Evolutionary conservation across 495 filamentous ascomycete species (phyloP).

Genomic region (Pseudoneurospora amorphoporcata): DNA sequence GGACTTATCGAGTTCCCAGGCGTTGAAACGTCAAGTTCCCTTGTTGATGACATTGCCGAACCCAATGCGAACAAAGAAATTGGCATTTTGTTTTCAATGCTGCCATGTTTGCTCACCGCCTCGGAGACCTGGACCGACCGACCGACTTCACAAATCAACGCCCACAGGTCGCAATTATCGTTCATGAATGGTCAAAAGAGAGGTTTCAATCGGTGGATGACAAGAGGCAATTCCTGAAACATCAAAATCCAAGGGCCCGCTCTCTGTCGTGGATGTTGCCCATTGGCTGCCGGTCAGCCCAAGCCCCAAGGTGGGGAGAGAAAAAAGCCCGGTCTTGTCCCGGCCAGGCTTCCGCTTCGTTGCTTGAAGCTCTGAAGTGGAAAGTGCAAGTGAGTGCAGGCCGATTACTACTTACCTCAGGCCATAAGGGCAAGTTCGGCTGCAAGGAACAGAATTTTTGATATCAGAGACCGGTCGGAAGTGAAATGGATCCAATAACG

Average conservation of each 20-base stretch:
- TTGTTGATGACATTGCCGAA: background rate
- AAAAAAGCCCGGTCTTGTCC: background rate
- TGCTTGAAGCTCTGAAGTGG: background rate
- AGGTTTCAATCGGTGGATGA: slow-evolving; percentile 1
- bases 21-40: background rate
- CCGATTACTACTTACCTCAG: background rate
- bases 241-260: background rate
- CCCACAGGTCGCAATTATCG: background rate
- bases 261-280: slow-evolving; percentile 5
- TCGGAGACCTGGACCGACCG: background rate
- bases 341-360: background rate
- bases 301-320: background rate
- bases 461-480: background rate
- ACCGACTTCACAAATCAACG: background rate
- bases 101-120: background rate
- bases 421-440: background rate
- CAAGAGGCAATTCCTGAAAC: slow-evolving; percentile 8
- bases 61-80: background rate
- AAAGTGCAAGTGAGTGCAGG: background rate
- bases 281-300: slow-evolving; percentile 1
- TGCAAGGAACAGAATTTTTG: background rate
- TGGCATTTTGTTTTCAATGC: background rate
- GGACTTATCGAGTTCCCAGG: background rate
- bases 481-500: background rate
- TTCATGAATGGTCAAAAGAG: background rate